Percentiles rank a stretch among this genome's conserved stretches.
These are phyloP conservation scores for Nigrospora oryzae DNA, from an alignment of 2,329 filamentous ascomycete species.

Conservation along the genomic window DNA sequence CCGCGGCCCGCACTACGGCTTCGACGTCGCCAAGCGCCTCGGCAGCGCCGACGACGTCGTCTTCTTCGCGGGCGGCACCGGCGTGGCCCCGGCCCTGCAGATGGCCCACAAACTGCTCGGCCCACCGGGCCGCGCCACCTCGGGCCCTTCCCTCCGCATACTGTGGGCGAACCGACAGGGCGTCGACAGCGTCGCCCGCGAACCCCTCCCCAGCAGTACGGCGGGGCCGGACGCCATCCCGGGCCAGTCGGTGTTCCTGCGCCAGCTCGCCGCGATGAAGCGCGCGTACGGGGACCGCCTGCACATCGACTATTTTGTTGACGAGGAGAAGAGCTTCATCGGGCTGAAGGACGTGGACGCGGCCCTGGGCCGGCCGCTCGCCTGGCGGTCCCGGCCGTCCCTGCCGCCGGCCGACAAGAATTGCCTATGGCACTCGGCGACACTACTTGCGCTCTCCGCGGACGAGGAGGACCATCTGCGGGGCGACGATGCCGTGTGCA, in stretches of 20 bases:
- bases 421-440: constrained; percentile 18
- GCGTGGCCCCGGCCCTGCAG: constrained; percentile 84
- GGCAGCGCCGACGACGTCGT: constrained; percentile 47
- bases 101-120: constrained; percentile 56
- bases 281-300: constrained; percentile 45
- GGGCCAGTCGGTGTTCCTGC: constrained; percentile 15
- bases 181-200: constrained; percentile 56
- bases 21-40: constrained; percentile 32
- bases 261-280: constrained; percentile 56
- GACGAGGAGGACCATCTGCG: constrained; percentile 19
- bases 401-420: constrained; percentile 2
- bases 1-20: constrained; percentile 70
- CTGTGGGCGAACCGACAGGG: constrained; percentile 72
- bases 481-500: constrained; percentile 4
- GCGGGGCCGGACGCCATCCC: constrained; percentile 1
- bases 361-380: constrained; percentile 14
- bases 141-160: constrained; percentile 51
- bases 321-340: constrained; percentile 68
- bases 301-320: constrained; percentile 67
- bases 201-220: constrained; percentile 33
- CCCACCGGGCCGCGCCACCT: constrained; percentile 12
- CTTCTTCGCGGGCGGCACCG: constrained; percentile 87
- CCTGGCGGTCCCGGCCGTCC: not conserved
- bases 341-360: constrained; percentile 37
- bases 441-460: constrained; percentile 10